These are phyloP conservation scores for Sabuloglossum arenarium DNA, from an alignment of 495 filamentous ascomycete genomes.

Conservation along the genomic window DNA sequence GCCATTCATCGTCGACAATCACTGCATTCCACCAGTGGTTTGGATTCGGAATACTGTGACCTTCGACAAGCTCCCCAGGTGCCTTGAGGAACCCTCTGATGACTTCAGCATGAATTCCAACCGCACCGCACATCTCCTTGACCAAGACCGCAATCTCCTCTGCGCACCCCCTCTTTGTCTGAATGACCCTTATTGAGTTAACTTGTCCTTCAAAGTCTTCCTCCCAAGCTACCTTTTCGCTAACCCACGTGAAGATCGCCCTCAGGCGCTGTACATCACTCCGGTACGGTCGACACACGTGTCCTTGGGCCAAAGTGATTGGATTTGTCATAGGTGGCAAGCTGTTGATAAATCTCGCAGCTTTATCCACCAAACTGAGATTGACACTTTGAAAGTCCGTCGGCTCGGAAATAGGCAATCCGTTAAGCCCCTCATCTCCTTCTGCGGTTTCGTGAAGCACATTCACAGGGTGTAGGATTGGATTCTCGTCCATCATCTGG, in stretches of 20 bases:
- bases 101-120: conserved; percentile 69
- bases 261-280: conserved; percentile 85
- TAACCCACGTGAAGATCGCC: conserved; percentile 92
- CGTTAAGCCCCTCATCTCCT: conserved; percentile 78
- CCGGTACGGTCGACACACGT: conserved; percentile 84
- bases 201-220: conserved; percentile 70
- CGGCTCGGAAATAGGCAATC: conserved; percentile 59
- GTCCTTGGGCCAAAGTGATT: conserved; percentile 66
- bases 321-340: conserved; percentile 82
- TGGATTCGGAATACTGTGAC: conserved; percentile 50
- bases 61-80: conserved; percentile 65
- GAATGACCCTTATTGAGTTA: conserved; percentile 64
- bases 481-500: conserved; percentile 71
- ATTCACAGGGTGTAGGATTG: conserved; percentile 73
- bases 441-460: conserved; percentile 67
- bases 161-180: conserved; percentile 65
- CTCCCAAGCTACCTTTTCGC: conserved; percentile 93
- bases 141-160: conserved; percentile 81
- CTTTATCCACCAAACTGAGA: conserved; percentile 78
- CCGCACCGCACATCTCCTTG: conserved; percentile 78
- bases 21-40: conserved; percentile 99
- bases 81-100: conserved; percentile 76
- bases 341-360: conserved; percentile 71
- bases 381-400: conserved; percentile 65
- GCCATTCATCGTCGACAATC: conserved; percentile 83